Evolutionary conservation across 2,329 filamentous ascomycete species (phyloP), one percentile per base, ranked within the genome.

Genomic region (Cucurbitaria berberidis): DNA sequence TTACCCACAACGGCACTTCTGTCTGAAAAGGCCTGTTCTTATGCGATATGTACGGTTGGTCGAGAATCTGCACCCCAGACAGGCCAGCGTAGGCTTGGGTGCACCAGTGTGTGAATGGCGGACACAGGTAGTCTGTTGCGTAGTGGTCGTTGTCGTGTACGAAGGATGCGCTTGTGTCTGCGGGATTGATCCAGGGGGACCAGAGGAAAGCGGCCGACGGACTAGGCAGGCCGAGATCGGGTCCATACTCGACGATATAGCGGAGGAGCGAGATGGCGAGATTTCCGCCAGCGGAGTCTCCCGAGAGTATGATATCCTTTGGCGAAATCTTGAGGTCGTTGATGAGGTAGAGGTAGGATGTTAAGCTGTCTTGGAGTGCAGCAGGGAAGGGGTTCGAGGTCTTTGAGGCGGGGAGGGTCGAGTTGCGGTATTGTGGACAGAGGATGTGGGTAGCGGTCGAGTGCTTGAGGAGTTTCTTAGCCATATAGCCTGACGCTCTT

Each of bases 221-320:
- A 1, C 41, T 18, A 0, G 70, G 70, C 1, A 81, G 59, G 1
- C 53, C 63, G 2, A 74, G 43, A 3, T 68, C 60, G 2, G 58
- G 34, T 2, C 77, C 78, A 49, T 76, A 74, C 21, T 79, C 77
- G 8, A 62, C 47, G 5, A 84, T 57, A 59, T 83, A 83, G 16
- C 80, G 71, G 27, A 83, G 67, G 13, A 83, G 64, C 0, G 72
- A 72, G 19, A 82, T 71, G 0, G 67, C 72, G 10, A 80, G 65
- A 57, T 83, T 82, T 0, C 68, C 81, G 47, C 81, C 81, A 0
- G 81, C 81, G 29, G 76, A 80, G 62, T 84, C 81, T 5, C 81
- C 81, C 0, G 74, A 76, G 0, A 84, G 15, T 0, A 78, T 68
- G 48, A 83, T 79, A 29, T 76, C 69, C 0, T 55, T 44, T 0